Evolutionary conservation across 371 early-diverging fungal species (phyloP).

Genomic region (Mucor racemosus): DNA sequence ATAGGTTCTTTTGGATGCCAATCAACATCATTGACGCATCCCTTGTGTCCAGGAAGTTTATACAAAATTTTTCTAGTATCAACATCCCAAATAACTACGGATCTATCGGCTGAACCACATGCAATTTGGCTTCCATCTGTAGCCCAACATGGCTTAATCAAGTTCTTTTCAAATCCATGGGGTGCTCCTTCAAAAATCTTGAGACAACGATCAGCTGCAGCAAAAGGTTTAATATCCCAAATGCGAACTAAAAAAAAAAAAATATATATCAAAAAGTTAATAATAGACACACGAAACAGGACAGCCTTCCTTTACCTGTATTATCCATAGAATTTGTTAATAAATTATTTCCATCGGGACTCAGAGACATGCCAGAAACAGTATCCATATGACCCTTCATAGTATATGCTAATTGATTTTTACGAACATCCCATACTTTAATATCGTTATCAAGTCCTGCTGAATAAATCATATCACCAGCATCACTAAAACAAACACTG

Average conservation of each 20-base stretch:
- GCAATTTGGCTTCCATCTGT: constrained; percentile 90
- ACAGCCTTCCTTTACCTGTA: constrained; percentile 57
- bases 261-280: background rate
- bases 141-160: constrained; percentile 89
- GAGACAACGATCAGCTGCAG: constrained; percentile 65
- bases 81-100: constrained; percentile 95
- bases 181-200: constrained; percentile 88
- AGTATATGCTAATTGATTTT: constrained; percentile 65
- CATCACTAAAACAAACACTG: constrained; percentile 74
- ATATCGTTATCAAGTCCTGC: constrained; percentile 93
- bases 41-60: constrained; percentile 97
- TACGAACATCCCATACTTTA: constrained; percentile 90
- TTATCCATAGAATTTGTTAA: constrained; percentile 93
- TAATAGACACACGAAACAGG: background rate
- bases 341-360: constrained; percentile 83
- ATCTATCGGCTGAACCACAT: constrained; percentile 92
- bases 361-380: constrained; percentile 83
- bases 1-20: constrained; percentile 94
- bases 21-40: constrained; percentile 94
- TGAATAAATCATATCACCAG: constrained; percentile 85
- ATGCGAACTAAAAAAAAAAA: constrained; percentile 66
- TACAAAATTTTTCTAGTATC: constrained; percentile 83
- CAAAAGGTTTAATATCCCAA: constrained; percentile 95
- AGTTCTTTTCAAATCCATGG: constrained; percentile 92
- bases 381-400: constrained; percentile 90